These are phyloP conservation scores for Bipolaris gigantea DNA, from an alignment of 2,329 filamentous ascomycete species.

Conservation along the genomic window DNA sequence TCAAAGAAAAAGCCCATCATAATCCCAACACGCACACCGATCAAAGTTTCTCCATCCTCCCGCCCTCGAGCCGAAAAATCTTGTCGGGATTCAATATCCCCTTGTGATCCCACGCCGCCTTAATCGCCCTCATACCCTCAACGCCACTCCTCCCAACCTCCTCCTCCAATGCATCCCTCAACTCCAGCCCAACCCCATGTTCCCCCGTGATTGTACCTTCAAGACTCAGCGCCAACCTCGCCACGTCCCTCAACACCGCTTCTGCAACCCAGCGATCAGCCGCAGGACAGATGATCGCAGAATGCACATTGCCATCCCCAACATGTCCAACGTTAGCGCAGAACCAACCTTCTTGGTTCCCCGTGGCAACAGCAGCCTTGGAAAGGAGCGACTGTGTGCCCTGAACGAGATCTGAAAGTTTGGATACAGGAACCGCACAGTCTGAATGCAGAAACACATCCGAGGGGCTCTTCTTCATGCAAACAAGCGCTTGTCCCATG, in stretches of 20 bases:
- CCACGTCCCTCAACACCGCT: constrained; percentile 58
- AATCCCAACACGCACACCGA: too few species aligned
- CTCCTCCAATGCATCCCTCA: constrained; percentile 76
- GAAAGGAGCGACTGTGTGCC: constrained; percentile 68
- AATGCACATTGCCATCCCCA: constrained; percentile 60
- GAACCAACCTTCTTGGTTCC: constrained; percentile 23
- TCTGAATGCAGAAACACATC: constrained; percentile 74
- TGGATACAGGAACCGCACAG: constrained; percentile 74
- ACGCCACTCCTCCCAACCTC: constrained; percentile 75
- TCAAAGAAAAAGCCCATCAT: too few species aligned
- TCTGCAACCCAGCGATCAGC: constrained; percentile 29
- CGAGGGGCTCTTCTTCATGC: constrained; percentile 59
- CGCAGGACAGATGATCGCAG: constrained; percentile 33
- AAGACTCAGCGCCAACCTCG: constrained; percentile 76
- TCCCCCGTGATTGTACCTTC: constrained; percentile 85
- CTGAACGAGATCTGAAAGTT: constrained; percentile 71
- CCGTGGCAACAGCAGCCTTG: constrained; percentile 24
- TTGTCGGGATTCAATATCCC: constrained; percentile 66
- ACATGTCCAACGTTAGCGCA: constrained; percentile 68
- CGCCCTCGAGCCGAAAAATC: constrained; percentile 55
- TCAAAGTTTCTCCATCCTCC: background rate
- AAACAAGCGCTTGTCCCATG: constrained; percentile 70
- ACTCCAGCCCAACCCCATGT: constrained; percentile 79
- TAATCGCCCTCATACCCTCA: constrained; percentile 79
- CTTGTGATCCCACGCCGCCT: constrained; percentile 74